Percentiles rank a stretch among this genome's conserved stretches.
Evolutionary conservation across 1,139 yeast species (phyloP).

Genomic region (Ashbya aceris): DNA sequence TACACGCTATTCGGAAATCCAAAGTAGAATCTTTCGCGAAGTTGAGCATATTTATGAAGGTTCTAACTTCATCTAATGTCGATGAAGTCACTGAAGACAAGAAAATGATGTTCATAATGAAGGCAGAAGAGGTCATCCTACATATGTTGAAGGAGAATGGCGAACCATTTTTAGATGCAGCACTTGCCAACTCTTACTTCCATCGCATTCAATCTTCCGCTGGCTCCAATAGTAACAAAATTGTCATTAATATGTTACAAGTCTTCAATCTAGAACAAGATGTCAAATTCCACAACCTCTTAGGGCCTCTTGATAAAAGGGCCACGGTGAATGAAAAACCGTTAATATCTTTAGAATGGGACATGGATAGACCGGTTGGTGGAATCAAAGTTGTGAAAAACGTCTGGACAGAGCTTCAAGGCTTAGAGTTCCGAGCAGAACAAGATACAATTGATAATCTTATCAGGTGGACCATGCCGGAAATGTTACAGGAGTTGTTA

Average conservation of each 20-base stretch:
- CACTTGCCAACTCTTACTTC: constrained; percentile 54
- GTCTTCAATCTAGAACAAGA: constrained; percentile 59
- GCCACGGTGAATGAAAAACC: constrained; percentile 13
- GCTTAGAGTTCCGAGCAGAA: constrained; percentile 50
- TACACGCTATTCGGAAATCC: constrained; percentile 26
- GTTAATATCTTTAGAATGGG: constrained; percentile 47
- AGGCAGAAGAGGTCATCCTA: constrained; percentile 64
- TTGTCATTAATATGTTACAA: constrained; percentile 55
- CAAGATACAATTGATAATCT: constrained; percentile 51
- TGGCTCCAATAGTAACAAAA: constrained; percentile 51
- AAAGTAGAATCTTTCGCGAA: constrained; percentile 26
- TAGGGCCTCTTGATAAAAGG: constrained; percentile 39
- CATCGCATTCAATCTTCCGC: constrained; percentile 53
- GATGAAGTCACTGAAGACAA: constrained; percentile 23
- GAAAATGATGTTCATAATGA: constrained; percentile 44
- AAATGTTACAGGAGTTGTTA: constrained; percentile 28
- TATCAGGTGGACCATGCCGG: constrained; percentile 47
- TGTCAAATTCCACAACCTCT: constrained; percentile 60
- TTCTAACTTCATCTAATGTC: constrained; percentile 24
- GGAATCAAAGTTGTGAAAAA: constrained; percentile 55
- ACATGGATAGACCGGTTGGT: constrained; percentile 56
- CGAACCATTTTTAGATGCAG: constrained; percentile 63
- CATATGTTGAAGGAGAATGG: constrained; percentile 57
- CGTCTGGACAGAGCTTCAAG: constrained; percentile 44
- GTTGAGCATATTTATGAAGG: constrained; percentile 29